These are phyloP conservation scores for Iberis pinnata DNA, from an alignment of 345 rosid genomes.

Conservation along the genomic window DNA sequence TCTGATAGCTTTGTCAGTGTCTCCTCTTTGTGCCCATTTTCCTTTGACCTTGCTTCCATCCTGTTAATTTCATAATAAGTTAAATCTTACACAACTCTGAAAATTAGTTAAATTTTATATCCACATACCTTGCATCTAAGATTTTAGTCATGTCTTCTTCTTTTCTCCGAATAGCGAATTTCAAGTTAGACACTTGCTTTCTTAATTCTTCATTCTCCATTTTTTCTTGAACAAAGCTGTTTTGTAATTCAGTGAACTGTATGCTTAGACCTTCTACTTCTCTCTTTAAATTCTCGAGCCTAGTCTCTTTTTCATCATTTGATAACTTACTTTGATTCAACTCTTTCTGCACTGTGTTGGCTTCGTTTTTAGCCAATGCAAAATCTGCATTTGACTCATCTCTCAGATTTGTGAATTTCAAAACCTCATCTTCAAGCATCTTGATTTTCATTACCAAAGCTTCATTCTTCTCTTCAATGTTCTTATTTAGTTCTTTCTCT, in stretches of 20 bases:
- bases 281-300: constrained; percentile 36
- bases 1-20: constrained; percentile 35
- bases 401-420: constrained; percentile 40
- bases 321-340: constrained; percentile 35
- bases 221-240: constrained; percentile 47
- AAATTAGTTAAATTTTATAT: constrained; percentile 9
- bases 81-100: background rate
- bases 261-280: constrained; percentile 44
- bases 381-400: constrained; percentile 32
- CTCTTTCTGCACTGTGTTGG: constrained; percentile 44
- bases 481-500: constrained; percentile 33
- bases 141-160: constrained; percentile 40
- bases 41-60: constrained; percentile 32
- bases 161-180: constrained; percentile 42
- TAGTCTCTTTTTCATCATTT: constrained; percentile 51
- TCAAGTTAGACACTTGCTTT: constrained; percentile 44
- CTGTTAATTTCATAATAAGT: no score
- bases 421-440: constrained; percentile 43
- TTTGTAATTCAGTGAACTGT: constrained; percentile 42
- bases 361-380: constrained; percentile 43
- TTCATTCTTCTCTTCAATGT: constrained; percentile 29
- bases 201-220: constrained; percentile 53
- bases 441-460: constrained; percentile 48
- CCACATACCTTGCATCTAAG: constrained; percentile 34
- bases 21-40: constrained; percentile 30